Evolutionary conservation across 2,329 filamentous ascomycete genomes (phyloP).

Genomic region (Paraphoma chrysanthemicola): DNA sequence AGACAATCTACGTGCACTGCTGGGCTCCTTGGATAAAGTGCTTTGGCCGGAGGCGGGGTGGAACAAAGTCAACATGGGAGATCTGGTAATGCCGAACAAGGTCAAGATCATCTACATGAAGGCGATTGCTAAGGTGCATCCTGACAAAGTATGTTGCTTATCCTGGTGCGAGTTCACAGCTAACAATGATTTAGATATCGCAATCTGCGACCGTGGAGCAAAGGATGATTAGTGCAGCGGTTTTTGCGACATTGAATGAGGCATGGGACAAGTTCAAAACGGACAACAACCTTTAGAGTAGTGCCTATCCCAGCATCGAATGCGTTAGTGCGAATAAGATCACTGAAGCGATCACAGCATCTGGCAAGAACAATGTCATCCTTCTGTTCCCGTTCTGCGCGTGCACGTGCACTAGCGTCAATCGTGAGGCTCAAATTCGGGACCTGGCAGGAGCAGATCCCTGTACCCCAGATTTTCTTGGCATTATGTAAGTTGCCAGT

Average conservation of each 20-base stretch:
- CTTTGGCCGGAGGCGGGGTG: conserved; percentile 92
- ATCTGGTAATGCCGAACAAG: conserved; percentile 89
- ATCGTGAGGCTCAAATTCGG: conserved; percentile 20
- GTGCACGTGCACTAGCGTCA: conserved; percentile 3
- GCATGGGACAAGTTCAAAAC: conserved; percentile 73
- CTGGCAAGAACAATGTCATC: not conserved
- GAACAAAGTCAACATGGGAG: conserved; percentile 96
- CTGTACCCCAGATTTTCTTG: conserved; percentile 26
- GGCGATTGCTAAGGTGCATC: conserved; percentile 97
- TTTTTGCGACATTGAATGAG: conserved; percentile 71
- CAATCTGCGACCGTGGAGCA: conserved; percentile 71
- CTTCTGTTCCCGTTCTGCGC: not conserved
- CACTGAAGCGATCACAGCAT: not conserved
- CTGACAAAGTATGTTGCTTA: conserved; percentile 81
- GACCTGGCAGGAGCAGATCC: conserved; percentile 22
- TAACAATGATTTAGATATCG: conserved; percentile 55
- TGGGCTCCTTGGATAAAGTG: conserved; percentile 86
- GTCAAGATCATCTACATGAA: conserved; percentile 99
- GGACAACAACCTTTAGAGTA: conserved; percentile 56
- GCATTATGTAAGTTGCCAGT: conserved; percentile 19
- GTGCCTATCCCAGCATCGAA: too few relatives aligned
- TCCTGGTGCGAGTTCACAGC: not conserved
- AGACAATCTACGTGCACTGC: conserved; percentile 86
- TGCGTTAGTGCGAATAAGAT: too few relatives aligned
- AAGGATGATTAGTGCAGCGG: conserved; percentile 69